Evolutionary conservation across 2,329 filamentous ascomycete genomes (phyloP), one percentile per base, ranked within the genome.

Genomic region (Ambrosiella beaveri): DNA sequence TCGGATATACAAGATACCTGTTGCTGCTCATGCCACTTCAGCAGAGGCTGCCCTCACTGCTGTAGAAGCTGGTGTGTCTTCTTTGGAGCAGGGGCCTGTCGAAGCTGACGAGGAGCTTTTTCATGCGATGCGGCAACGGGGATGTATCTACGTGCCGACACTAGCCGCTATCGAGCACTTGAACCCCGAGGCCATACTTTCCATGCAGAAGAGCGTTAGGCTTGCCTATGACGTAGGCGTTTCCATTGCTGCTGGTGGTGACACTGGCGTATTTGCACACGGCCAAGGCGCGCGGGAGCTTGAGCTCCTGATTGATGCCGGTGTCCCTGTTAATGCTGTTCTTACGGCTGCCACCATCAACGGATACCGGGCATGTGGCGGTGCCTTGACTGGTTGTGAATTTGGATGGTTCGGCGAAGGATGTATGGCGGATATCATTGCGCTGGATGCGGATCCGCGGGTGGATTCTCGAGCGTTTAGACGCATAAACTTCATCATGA

Each of bases 291-390:
- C 65, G 0, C 64, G 76, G 2, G 77, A 81, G 64, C 63, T 79
- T 59, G 77, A 80, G 64, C 65, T 80, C n/a, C 69, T 80, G 69
- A 64, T 74, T 0, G 68, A 74, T 45, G 73, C 75, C 4, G 77
- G 76, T 0, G 65, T 81, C 1, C 72, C 74, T 0, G 60, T 78
- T 0, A 71, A 68, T 35, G 74, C 79, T 47, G 73, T 75, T 0
- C 65, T 80, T 37, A 71, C 73, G 58, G 72, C 75, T 3, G 72
- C 70, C 12, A 79, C 74, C 5, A 62, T 80, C 2, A 72, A 71
- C 19, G 78, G 78, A 0, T 80, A 77, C 76, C 72, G 78, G 59
- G 71, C 75, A 6, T 80, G 78, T 61, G 77, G 78, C 0, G 71
- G 70, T 2, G 35, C 19, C 1, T 38, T 37, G 11, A 53, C 51